Percentiles rank a stretch among this genome's conserved stretches.
These are phyloP conservation scores for Allomyces macrogynus DNA, from an alignment of 192 early-diverging fungal species.

Conservation along the genomic window DNA sequence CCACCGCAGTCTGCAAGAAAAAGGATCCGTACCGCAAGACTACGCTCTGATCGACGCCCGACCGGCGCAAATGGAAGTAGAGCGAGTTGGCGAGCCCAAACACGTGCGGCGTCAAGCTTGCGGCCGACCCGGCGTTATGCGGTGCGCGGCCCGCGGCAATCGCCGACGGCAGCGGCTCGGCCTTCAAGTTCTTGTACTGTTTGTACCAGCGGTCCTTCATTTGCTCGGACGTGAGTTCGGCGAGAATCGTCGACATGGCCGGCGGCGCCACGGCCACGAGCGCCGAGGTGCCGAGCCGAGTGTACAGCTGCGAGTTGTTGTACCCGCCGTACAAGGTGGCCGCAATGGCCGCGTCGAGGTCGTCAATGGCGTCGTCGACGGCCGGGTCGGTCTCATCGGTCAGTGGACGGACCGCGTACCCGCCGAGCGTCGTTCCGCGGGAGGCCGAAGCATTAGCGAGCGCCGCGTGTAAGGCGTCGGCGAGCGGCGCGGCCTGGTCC, in stretches of 20 bases:
- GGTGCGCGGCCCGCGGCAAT: background rate
- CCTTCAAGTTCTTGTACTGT: background rate
- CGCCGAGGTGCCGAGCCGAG: background rate
- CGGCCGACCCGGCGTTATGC: background rate
- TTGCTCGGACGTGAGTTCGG: background rate
- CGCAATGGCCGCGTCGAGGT: background rate
- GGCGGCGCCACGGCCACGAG: background rate
- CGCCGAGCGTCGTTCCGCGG: too few species aligned
- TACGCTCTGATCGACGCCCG: constrained; percentile 73
- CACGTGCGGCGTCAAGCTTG: constrained; percentile 46
- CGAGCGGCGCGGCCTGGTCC: too few species aligned
- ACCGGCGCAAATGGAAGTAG: constrained; percentile 70
- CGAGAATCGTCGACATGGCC: background rate
- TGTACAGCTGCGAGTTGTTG: background rate
- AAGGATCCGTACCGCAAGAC: constrained; percentile 58
- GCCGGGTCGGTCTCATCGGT: background rate
- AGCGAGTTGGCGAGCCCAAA: constrained; percentile 67
- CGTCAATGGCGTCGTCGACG: background rate
- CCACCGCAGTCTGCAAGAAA: too few species aligned
- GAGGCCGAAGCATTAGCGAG: too few species aligned
- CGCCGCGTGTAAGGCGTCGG: too few species aligned
- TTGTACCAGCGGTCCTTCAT: background rate
- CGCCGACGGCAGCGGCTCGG: background rate
- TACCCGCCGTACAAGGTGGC: background rate
- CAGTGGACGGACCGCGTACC: too few species aligned